Evolutionary conservation across 805 yeast genomes (phyloP), one percentile per base, ranked within the genome.

Genomic region (Metschnikowia cerradonensis): DNA sequence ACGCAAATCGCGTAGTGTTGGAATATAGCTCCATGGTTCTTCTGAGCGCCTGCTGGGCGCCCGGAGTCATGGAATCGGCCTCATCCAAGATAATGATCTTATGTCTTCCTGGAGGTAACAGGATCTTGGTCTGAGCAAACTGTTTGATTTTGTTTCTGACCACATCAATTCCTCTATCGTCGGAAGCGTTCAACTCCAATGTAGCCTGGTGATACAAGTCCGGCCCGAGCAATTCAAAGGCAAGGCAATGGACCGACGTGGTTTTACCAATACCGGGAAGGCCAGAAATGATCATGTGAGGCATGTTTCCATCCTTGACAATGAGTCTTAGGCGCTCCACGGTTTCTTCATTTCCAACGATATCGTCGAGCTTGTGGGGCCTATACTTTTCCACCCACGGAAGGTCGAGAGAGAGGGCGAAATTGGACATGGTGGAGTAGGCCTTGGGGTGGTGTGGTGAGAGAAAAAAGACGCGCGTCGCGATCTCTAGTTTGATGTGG

Each of bases 261-360:
- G 99, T 94, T 66, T 94, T 94, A 39, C 99, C 99, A 50, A 94
- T 92, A 59, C 99, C 99, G 2, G 99, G 99, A 42, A 90, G 72
- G 2, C 99, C 96, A n/a, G 94, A 86, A 41, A 94, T 87, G 60
- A 94, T 91, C 80, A 94, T 75, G 69, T 94, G 97, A 1, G 99
- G 98, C 89, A 94, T 86, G 68, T 94, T 94, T 32, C 99, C 99
- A 61, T 91, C 96, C 44, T 79, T 70, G 4, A 95, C 96, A 47
- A 94, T 91, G 53, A 89, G 80, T 60, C 85, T 81, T 49, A 94
- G 75, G 36, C 97, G 78, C 53, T 85, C 90, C 3, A 94, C 79
- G 3, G 98, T 92, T 54, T 91, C 98, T 50, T 80, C 84, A 61
- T 94, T 94, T 8, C 99, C 99, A 10, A 92, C 98, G 23, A 94